A percentile compares a stretch with the other conserved stretches of the same genome.
Evolutionary conservation across 306 rosid species (phyloP).

Genomic region (Cucumis hystrix): DNA sequence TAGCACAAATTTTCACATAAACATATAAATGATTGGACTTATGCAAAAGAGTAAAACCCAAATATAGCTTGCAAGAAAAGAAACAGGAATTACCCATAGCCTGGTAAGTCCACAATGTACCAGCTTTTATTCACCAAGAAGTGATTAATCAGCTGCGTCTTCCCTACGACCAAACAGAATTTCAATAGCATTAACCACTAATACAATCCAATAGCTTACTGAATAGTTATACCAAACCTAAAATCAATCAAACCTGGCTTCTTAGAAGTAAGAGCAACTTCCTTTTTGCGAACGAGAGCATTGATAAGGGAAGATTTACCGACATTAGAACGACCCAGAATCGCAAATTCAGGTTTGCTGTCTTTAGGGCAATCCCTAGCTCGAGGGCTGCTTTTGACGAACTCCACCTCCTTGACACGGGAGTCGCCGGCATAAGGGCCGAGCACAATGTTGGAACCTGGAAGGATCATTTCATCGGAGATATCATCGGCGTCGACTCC

Average conservation of each 20-base stretch:
- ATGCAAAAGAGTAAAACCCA: background rate
- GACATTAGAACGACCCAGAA: conserved; percentile 86
- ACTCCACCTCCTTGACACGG: conserved; percentile 60
- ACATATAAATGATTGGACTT: no score
- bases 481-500: conserved; percentile 52
- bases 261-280: conserved; percentile 85
- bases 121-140: conserved; percentile 85
- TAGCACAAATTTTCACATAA: background rate
- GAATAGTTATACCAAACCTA: background rate
- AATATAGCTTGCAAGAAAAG: background rate
- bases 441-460: conserved; percentile 64
- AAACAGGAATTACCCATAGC: conserved; percentile 53
- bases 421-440: conserved; percentile 91
- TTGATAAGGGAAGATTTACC: conserved; percentile 92
- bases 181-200: background rate
- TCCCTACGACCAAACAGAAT: conserved; percentile 35
- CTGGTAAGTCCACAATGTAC: conserved; percentile 95
- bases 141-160: conserved; percentile 89
- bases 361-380: conserved; percentile 76
- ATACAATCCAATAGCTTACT: no score
- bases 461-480: conserved; percentile 49
- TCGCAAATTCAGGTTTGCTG: conserved; percentile 66
- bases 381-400: conserved; percentile 62
- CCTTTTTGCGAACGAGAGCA: conserved; percentile 74
- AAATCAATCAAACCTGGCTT: conserved; percentile 48